phyloP scores from a whole-genome alignment of 2,329 filamentous ascomycete species.

The Colletotrichum melonis region DNA sequence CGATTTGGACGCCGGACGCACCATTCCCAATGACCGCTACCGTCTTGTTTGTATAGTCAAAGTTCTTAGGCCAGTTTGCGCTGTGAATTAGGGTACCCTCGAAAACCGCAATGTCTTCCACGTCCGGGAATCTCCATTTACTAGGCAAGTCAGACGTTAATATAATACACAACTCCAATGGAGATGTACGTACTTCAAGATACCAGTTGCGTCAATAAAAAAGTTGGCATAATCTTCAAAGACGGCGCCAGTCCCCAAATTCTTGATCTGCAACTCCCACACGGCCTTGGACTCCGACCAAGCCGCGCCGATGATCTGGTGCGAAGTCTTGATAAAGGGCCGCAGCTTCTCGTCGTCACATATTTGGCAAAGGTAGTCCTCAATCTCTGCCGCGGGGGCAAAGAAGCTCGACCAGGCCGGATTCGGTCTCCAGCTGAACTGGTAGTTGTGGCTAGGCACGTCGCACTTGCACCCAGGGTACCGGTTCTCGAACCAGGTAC shows the following conservation, averaged over 20 bases:
- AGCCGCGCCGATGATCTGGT: constrained; percentile 53
- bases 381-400: constrained; percentile 65
- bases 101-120: constrained; percentile 58
- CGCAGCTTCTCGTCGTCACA: constrained; percentile 60
- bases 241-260: constrained; percentile 50
- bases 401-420: constrained; percentile 70
- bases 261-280: constrained; percentile 55
- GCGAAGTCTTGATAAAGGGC: constrained; percentile 54
- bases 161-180: not conserved
- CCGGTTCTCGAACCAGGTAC: constrained; percentile 69
- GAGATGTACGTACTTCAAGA: constrained; percentile 59
- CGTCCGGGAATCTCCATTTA: constrained; percentile 64
- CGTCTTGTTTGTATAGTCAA: constrained; percentile 61
- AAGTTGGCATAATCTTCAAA: constrained; percentile 60
- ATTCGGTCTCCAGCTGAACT: constrained; percentile 71
- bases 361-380: constrained; percentile 60
- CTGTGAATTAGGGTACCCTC: constrained; percentile 63
- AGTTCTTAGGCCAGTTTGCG: constrained; percentile 62
- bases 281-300: constrained; percentile 57
- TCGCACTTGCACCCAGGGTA: constrained; percentile 70
- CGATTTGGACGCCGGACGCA: constrained; percentile 64
- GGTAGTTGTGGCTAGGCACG: constrained; percentile 70
- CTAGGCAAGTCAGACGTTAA: constrained; percentile 43
- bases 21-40: constrained; percentile 69
- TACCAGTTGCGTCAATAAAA: constrained; percentile 61